Conservation (phyloP, 192 early-diverging fungal genomes). For the Cetraspora pellucida region DNA sequence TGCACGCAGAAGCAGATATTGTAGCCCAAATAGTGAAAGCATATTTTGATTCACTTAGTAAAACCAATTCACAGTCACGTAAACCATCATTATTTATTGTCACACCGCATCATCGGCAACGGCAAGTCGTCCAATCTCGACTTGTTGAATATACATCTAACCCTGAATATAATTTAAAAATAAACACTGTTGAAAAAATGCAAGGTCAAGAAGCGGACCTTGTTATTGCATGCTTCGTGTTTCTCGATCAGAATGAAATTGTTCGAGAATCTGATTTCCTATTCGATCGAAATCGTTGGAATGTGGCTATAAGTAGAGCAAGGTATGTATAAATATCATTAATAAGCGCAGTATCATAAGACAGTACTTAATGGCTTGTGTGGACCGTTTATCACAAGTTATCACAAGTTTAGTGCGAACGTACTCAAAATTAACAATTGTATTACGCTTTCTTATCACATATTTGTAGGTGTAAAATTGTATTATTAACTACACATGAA, state of each 20-base stretch:
- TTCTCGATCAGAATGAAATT: conserved; percentile 40
- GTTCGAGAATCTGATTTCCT: conserved; percentile 41
- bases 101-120: conserved; percentile 54
- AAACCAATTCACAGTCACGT: conserved; percentile 19
- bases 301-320: conserved; percentile 50
- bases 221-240: conserved; percentile 62
- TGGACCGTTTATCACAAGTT: too few species aligned
- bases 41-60: conserved; percentile 36
- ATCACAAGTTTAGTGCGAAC: too few species aligned
- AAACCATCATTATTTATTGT: conserved; percentile 42
- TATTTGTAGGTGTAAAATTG: conserved; percentile 37
- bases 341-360: too few species aligned
- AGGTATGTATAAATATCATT: not conserved
- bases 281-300: conserved; percentile 51
- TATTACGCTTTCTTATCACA: too few species aligned
- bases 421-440: too few species aligned
- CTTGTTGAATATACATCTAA: conserved; percentile 15
- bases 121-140: conserved; percentile 38
- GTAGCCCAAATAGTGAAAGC: conserved; percentile 43
- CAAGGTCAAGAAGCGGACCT: conserved; percentile 62
- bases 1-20: conserved; percentile 42
- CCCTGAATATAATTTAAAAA: conserved; percentile 37
- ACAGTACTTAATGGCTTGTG: too few species aligned
- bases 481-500: conserved; percentile 40
- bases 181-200: conserved; percentile 58